phyloP scores from a whole-genome alignment of 805 yeast species.

The Lachancea dasiensis region DNA sequence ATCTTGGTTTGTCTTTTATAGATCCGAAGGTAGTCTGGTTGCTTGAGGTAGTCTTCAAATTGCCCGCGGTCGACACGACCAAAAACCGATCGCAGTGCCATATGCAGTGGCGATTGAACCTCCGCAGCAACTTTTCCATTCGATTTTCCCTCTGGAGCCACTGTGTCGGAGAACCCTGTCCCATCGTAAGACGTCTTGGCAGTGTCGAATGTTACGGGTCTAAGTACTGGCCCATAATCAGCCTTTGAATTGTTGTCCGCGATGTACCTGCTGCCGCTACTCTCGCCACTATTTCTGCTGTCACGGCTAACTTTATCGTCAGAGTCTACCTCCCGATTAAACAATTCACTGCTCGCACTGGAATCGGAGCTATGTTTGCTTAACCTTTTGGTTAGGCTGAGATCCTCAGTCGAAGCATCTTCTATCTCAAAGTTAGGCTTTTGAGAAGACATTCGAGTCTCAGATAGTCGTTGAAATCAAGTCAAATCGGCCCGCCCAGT shows the following conservation, averaged over 20 bases:
- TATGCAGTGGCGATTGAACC: neutral
- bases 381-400: slow-evolving; percentile 3
- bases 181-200: neutral
- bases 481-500: too few relatives aligned
- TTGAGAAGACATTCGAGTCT: neutral
- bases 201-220: slow-evolving; percentile 23
- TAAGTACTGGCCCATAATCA: slow-evolving; percentile 24
- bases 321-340: slow-evolving; percentile 1
- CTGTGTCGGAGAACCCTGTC: neutral
- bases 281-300: neutral
- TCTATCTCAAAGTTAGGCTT: slow-evolving; percentile 6
- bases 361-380: slow-evolving; percentile 3
- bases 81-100: slow-evolving; percentile 6
- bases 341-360: slow-evolving; percentile 7
- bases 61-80: slow-evolving; percentile 34
- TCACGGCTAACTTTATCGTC: neutral
- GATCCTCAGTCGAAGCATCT: slow-evolving; percentile 7
- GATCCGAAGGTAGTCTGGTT: slow-evolving; percentile 52
- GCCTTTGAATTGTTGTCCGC: slow-evolving; percentile 1
- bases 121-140: neutral
- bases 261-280: neutral
- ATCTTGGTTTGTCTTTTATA: slow-evolving; percentile 42
- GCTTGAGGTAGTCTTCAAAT: slow-evolving; percentile 37
- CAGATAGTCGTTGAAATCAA: too few relatives aligned
- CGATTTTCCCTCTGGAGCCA: neutral